Evolutionary conservation across 441 rosid species (phyloP), one percentile per base, ranked within the genome.

Genomic region (Pelargonium exstipulatum): DNA sequence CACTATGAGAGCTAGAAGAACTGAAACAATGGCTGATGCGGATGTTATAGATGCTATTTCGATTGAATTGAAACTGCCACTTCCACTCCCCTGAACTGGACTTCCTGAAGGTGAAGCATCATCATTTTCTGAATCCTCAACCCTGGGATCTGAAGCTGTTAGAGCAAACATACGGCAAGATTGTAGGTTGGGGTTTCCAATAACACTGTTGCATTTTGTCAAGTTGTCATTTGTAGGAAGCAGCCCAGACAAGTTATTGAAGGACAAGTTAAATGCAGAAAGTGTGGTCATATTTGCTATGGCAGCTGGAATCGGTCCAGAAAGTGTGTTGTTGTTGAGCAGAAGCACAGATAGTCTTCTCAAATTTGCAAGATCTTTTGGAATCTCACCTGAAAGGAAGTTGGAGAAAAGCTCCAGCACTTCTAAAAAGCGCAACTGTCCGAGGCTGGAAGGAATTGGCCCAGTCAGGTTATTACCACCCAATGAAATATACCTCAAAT

Each of bases 31-130:
- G 46, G 89, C 90, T 0, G 91, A 86, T 43, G 95, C 95, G 10
- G 93, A 88, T 40, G 89, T 79, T 65, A 92, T 83, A 7, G 96
- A 90, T 53, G 95, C 96, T 71, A 92, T 83, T 80, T 92, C 95
- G 18, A 90, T 87, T 20, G 90, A 83, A 48, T 73, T 87, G 71
- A 91, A 83, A 66, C 79, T 67, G 49, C 3, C 61, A 51, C 64
- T 70, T 45, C 73, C 66, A 48, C 63, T 65, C n/a, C 65, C 66
- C 6, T 40, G 73, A 1, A 12, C 46, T 42, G 77, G 73, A 51
- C 61, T 69, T 18, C 66, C 80, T 5, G 66, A 4, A 1, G 82
- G 69, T 6, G 85, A 60, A 46, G 71, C 64, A 20, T 71, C 63
- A 62, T 69, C 35, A 68, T 70, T 76, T 49, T 72, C 75, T 4